Evolutionary conservation across 345 rosid genomes (phyloP).

Genomic region (Ceriops decandra): DNA sequence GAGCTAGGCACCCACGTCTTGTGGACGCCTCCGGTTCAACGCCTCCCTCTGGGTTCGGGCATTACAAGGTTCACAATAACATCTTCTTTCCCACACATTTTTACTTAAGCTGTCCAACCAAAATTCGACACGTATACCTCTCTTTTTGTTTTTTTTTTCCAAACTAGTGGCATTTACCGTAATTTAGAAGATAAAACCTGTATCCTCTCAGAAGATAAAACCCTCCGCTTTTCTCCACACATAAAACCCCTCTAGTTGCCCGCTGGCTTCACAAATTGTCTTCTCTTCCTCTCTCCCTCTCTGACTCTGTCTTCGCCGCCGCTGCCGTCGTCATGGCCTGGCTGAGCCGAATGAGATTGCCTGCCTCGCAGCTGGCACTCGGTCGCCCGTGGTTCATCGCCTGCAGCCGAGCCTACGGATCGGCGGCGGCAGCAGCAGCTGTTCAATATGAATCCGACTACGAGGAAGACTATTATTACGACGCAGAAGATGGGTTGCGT

Average conservation of each 20-base stretch:
- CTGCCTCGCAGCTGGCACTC: constrained; percentile 21
- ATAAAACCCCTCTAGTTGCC: too few relatives aligned
- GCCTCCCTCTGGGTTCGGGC: background rate
- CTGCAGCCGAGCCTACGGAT: constrained; percentile 43
- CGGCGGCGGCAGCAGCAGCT: constrained; percentile 72
- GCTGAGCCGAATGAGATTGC: constrained; percentile 44
- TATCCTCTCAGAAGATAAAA: background rate
- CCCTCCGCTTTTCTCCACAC: constrained; percentile 2
- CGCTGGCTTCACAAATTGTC: constrained; percentile 4
- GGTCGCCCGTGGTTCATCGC: constrained; percentile 8
- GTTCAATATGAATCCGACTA: constrained; percentile 41
- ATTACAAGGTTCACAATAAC: background rate
- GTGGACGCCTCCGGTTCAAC: constrained; percentile 16
- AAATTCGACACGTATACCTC: background rate
- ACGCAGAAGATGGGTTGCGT: background rate
- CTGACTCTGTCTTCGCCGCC: constrained; percentile 12
- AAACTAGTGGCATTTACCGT: constrained; percentile 29
- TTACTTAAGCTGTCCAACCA: background rate
- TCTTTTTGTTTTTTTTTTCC: too few relatives aligned
- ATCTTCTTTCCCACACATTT: background rate
- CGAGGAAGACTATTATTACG: constrained; percentile 24
- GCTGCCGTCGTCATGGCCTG: constrained; percentile 60
- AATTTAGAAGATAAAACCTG: constrained; percentile 12
- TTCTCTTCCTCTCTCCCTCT: background rate
- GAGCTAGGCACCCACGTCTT: constrained; percentile 4